Evolutionary conservation across 1,284 basidiomycete genomes (phyloP), one percentile per base, ranked within the genome.

Genomic region (Bjerkandera adusta): DNA sequence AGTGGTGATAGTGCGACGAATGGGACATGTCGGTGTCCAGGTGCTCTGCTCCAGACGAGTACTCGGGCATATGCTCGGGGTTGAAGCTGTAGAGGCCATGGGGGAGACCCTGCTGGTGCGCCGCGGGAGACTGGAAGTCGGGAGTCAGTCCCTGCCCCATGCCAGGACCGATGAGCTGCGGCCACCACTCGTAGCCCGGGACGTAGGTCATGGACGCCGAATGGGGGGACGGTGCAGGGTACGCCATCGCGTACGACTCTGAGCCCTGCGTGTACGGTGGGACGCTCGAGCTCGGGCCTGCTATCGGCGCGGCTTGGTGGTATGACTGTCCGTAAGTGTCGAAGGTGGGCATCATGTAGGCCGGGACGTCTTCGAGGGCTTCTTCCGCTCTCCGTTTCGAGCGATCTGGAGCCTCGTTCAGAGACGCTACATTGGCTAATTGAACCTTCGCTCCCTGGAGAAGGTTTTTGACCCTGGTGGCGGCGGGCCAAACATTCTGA

Each of bases 101-200:
- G n/a, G n/a, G n/a, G n/a, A n/a, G n/a, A n/a, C n/a, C n/a, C n/a
- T n/a, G n/a, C n/a, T n/a, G n/a, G n/a, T n/a, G n/a, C n/a, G n/a
- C n/a, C n/a, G n/a, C n/a, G n/a, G n/a, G n/a, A n/a, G n/a, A n/a
- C n/a, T n/a, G n/a, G n/a, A n/a, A n/a, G n/a, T n/a, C n/a, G n/a
- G n/a, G n/a, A n/a, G n/a, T 18, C 13, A 29, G 27, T 22, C 46
- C 33, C 15, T 39, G 46, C 10, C 41, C 29, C 1, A 41, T 43
- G 20, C 35, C 43, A 24, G 51, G 51, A 16, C 52, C 43, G 45
- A 48, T 49, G 15, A 54, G 58, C 40, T 76, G 75, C 13, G 82
- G 80, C 83, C 83, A 88, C 83, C 82, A 86, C 58, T 85, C 83
- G 58, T 82, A 86, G 15, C 79, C 83, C n/a, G 84, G 77, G 3